Percentiles rank a stretch among this genome's conserved stretches.
Conservation (phyloP, 2,329 filamentous ascomycete genomes). For the Fusarium buharicum region DNA sequence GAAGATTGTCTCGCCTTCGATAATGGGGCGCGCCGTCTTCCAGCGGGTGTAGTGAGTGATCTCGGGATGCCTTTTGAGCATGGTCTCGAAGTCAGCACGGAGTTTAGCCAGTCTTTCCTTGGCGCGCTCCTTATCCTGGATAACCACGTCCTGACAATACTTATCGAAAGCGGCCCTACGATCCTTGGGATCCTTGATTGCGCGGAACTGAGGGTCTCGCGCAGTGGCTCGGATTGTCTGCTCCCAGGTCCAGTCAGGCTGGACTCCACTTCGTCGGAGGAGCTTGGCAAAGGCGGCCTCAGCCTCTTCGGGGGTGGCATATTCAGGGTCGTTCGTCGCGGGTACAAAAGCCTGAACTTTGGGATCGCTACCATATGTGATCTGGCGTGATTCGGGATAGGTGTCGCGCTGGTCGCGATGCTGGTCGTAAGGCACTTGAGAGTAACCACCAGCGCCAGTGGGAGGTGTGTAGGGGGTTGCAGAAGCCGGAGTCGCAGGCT, state of each 20-base stretch:
- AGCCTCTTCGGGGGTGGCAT: conserved; percentile 83
- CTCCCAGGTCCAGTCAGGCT: conserved; percentile 93
- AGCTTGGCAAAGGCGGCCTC: conserved; percentile 94
- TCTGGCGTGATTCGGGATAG: conserved; percentile 66
- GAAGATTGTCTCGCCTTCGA: conserved; percentile 96
- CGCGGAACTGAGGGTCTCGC: conserved; percentile 91
- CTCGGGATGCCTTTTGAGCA: conserved; percentile 95
- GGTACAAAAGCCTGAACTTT: conserved; percentile 69
- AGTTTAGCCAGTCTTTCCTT: conserved; percentile 93
- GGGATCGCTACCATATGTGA: conserved; percentile 66
- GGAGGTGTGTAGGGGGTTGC: conserved; percentile 57
- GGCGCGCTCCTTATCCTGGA: conserved; percentile 93
- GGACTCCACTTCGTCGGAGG: conserved; percentile 83
- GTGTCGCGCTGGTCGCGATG: conserved; percentile 53
- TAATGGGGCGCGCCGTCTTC: conserved; percentile 94
- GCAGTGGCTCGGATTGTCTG: conserved; percentile 87
- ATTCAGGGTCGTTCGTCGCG: conserved; percentile 78
- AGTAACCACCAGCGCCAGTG: conserved; percentile 43
- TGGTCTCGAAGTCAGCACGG: conserved; percentile 91
- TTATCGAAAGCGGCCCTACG: conserved; percentile 93
- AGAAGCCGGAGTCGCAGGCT: conserved; percentile 55
- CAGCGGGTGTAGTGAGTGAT: conserved; percentile 97
- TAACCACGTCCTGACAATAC: conserved; percentile 88
- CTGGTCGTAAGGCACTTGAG: conserved; percentile 51
- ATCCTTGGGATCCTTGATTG: conserved; percentile 91